A percentile compares a stretch with the other conserved stretches of the same genome.
phyloP scores from a whole-genome alignment of 148 eudicot genomes.

The Camellia japonica region DNA sequence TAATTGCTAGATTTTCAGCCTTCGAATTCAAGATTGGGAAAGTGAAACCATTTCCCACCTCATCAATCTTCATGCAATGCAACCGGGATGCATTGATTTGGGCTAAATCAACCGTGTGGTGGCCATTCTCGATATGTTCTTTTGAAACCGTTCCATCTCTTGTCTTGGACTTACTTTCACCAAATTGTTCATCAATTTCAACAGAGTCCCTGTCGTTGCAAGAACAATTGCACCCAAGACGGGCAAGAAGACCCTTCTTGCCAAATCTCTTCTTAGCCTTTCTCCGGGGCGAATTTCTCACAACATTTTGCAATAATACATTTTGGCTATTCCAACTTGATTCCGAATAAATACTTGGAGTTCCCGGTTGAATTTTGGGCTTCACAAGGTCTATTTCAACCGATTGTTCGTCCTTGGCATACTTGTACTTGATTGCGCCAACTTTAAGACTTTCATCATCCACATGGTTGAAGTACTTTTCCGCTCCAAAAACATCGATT shows the following conservation, averaged over 20 bases:
- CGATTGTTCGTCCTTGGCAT: slow-evolving; percentile 15
- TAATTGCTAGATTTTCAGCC: background rate
- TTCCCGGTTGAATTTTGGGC: slow-evolving; percentile 23
- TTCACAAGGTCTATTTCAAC: slow-evolving; percentile 15
- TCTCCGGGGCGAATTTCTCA: slow-evolving; percentile 23
- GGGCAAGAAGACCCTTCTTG: slow-evolving; percentile 48
- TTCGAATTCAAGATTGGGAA: slow-evolving; percentile 26
- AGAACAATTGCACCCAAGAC: slow-evolving; percentile 45
- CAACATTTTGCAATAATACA: slow-evolving; percentile 30
- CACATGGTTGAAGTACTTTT: slow-evolving; percentile 46
- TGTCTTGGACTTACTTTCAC: slow-evolving; percentile 15
- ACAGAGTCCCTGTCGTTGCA: slow-evolving; percentile 49
- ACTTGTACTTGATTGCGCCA: slow-evolving; percentile 11
- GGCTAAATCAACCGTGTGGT: slow-evolving; percentile 7
- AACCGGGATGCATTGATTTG: slow-evolving; percentile 5
- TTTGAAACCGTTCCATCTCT: slow-evolving; percentile 12
- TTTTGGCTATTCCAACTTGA: slow-evolving; percentile 72
- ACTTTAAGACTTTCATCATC: slow-evolving; percentile 21
- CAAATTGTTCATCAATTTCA: slow-evolving; percentile 19
- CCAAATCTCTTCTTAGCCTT: slow-evolving; percentile 26
- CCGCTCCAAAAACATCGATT: slow-evolving; percentile 67
- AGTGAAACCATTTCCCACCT: background rate
- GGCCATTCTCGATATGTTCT: slow-evolving; percentile 11
- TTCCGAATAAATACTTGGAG: slow-evolving; percentile 57
- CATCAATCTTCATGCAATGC: background rate